Evolutionary conservation across 805 yeast species (phyloP).

Genomic region (Komagataella ulmi): DNA sequence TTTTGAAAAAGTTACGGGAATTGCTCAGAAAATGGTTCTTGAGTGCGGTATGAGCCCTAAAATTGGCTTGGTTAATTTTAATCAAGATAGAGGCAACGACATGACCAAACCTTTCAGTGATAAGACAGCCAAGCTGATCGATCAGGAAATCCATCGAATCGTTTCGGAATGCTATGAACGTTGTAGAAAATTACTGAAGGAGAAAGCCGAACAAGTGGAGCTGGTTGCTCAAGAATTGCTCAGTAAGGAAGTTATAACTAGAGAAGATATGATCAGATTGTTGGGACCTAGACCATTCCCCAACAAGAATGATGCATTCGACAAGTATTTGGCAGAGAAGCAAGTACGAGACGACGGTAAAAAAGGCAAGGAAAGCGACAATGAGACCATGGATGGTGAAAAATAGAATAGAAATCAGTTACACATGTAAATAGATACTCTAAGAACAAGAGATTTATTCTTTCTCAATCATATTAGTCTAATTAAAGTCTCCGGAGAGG

Average conservation of each 20-base stretch:
- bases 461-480: background rate
- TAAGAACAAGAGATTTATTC: conserved; percentile 10
- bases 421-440: conserved; percentile 1
- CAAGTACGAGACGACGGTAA: background rate
- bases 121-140: conserved; percentile 70
- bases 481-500: background rate
- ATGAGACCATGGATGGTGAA: background rate
- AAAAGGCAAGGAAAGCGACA: background rate
- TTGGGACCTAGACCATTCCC: conserved; percentile 89
- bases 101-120: conserved; percentile 74
- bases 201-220: conserved; percentile 65
- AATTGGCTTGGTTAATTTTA: conserved; percentile 74
- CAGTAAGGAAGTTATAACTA: conserved; percentile 77
- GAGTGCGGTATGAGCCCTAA: conserved; percentile 82
- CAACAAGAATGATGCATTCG: conserved; percentile 83
- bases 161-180: conserved; percentile 61
- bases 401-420: background rate
- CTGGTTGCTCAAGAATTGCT: conserved; percentile 80
- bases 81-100: conserved; percentile 42
- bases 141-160: conserved; percentile 68
- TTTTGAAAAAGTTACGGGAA: conserved; percentile 86
- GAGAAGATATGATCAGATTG: conserved; percentile 85
- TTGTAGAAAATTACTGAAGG: conserved; percentile 56
- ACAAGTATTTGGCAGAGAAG: conserved; percentile 34
- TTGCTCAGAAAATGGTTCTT: conserved; percentile 90